Conservation (phyloP, 139 green algal species). For the Tetraselmis chui region DNA sequence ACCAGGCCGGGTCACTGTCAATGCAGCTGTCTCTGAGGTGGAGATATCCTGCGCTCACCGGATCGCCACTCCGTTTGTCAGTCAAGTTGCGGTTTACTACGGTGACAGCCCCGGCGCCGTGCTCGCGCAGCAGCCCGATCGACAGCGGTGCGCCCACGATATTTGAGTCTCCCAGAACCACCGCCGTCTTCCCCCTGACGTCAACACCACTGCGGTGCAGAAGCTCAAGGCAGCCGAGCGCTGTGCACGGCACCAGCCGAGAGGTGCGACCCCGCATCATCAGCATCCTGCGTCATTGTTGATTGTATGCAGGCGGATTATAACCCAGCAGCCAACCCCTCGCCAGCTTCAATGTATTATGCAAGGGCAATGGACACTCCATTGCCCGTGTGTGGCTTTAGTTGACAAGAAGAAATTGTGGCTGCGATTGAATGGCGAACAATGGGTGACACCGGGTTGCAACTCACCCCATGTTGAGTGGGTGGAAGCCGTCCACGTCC, state of each 20-base stretch:
- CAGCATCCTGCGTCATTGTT: neutral
- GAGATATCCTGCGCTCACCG: too few relatives aligned
- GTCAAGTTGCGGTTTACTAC: slow-evolving; percentile 46
- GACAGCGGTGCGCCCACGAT: slow-evolving; percentile 87
- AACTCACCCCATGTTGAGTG: slow-evolving; percentile 75
- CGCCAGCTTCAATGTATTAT: too few relatives aligned
- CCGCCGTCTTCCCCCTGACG: slow-evolving; percentile 64
- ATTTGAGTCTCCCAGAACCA: slow-evolving; percentile 87
- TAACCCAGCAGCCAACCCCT: too few relatives aligned
- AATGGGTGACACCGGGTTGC: too few relatives aligned
- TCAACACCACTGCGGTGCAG: slow-evolving; percentile 56
- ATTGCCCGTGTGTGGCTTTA: too few relatives aligned
- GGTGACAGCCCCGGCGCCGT: slow-evolving; percentile 61
- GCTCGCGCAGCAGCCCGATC: slow-evolving; percentile 67
- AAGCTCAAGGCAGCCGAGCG: slow-evolving; percentile 85
- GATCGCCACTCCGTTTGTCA: too few relatives aligned
- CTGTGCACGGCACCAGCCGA: neutral
- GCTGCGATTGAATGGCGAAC: too few relatives aligned
- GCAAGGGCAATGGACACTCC: too few relatives aligned
- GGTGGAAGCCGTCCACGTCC: slow-evolving; percentile 95
- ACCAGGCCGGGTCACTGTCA: too few relatives aligned
- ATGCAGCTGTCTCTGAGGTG: too few relatives aligned
- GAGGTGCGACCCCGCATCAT: neutral
- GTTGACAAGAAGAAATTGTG: too few relatives aligned
- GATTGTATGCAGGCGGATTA: too few relatives aligned